phyloP scores from a whole-genome alignment of 345 rosid genomes.

The Sonneratia caseolaris region DNA sequence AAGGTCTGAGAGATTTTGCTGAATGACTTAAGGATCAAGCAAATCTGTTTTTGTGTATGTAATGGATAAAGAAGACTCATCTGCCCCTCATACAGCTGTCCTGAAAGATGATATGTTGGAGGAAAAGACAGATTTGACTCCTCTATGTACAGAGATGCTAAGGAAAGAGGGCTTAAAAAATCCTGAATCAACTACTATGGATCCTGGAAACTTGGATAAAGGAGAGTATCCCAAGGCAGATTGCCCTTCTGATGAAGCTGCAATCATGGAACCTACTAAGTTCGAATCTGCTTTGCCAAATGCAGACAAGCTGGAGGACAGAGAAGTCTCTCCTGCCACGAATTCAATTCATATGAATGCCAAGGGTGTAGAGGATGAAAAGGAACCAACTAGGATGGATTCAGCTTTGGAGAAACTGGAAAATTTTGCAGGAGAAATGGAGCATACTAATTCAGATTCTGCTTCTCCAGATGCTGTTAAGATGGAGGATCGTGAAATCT shows the following conservation, averaged over 20 bases:
- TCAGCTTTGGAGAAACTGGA: neutral
- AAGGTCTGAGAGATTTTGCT: neutral
- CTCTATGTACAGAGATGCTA: neutral
- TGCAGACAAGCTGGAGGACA: neutral
- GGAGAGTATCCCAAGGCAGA: neutral
- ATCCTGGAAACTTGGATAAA: neutral
- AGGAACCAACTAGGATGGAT: neutral
- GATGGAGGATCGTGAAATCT: slow-evolving; percentile 10
- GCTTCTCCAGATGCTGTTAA: slow-evolving; percentile 18
- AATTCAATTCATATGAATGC: neutral
- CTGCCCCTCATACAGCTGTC: neutral
- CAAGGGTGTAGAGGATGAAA: slow-evolving; percentile 11
- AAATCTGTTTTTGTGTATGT: neutral
- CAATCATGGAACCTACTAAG: neutral
- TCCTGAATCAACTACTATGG: neutral
- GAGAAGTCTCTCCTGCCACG: neutral
- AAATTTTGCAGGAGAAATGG: slow-evolving; percentile 18
- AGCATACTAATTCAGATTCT: slow-evolving; percentile 9
- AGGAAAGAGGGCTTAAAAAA: neutral
- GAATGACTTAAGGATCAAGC: neutral
- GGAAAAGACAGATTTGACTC: neutral
- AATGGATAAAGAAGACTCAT: slow-evolving; percentile 1
- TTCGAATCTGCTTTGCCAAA: neutral
- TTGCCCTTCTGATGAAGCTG: neutral
- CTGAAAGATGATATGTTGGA: neutral